Evolutionary conservation across 805 yeast genomes (phyloP).

Genomic region (Zygosaccharomyces rouxii): DNA sequence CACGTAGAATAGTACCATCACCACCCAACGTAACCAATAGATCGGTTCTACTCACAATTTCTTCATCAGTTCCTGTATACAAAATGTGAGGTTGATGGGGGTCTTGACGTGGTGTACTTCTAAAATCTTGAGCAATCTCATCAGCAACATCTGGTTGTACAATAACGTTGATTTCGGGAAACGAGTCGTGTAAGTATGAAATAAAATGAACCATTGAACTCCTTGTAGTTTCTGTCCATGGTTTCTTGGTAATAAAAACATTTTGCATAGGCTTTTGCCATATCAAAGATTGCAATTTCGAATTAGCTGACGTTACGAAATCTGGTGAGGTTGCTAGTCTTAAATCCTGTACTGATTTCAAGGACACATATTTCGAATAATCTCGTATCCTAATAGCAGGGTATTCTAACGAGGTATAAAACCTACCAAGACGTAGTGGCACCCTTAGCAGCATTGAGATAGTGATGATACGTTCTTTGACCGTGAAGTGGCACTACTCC

Average conservation of each 20-base stretch:
- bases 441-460: not conserved
- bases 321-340: constrained; percentile 43
- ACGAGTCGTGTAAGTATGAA: constrained; percentile 51
- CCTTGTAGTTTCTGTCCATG: constrained; percentile 63
- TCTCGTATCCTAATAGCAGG: constrained; percentile 18
- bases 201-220: constrained; percentile 65
- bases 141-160: constrained; percentile 69
- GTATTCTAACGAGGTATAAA: constrained; percentile 14
- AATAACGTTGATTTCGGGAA: constrained; percentile 74
- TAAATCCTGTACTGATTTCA: constrained; percentile 32
- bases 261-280: constrained; percentile 77
- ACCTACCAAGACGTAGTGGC: constrained; percentile 7
- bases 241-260: constrained; percentile 78
- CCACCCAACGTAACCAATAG: constrained; percentile 89
- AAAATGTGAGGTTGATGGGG: constrained; percentile 39
- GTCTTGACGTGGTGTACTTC: constrained; percentile 24
- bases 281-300: constrained; percentile 56
- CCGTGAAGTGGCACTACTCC: not conserved
- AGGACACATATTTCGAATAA: constrained; percentile 26
- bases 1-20: constrained; percentile 87
- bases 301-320: constrained; percentile 50
- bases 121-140: constrained; percentile 45
- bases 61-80: constrained; percentile 54
- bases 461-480: not conserved
- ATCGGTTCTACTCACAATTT: constrained; percentile 66